Evolutionary conservation across 179 eudicot genomes (phyloP).

Genomic region (Corrigiola litoralis): DNA sequence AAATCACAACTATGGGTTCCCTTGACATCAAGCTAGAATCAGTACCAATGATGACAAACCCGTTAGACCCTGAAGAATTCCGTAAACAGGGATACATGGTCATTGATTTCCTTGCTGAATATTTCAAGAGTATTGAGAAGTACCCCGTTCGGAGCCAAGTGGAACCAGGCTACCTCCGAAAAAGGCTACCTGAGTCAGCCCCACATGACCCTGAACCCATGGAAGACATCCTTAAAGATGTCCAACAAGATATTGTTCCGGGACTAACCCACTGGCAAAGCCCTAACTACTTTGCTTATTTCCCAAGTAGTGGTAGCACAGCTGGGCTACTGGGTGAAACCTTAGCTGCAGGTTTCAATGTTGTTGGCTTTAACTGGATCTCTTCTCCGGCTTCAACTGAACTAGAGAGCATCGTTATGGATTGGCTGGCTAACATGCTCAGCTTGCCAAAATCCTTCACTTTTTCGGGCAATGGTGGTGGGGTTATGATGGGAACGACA

Average conservation of each 20-base stretch:
- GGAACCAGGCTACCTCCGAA: slow-evolving; percentile 29
- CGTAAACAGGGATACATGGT: slow-evolving; percentile 28
- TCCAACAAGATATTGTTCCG: slow-evolving; percentile 25
- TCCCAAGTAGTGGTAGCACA: slow-evolving; percentile 28
- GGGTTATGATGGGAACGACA: slow-evolving; percentile 35
- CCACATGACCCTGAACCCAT: slow-evolving; percentile 26
- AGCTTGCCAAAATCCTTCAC: slow-evolving; percentile 22
- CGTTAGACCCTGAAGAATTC: slow-evolving; percentile 34
- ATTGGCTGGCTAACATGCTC: slow-evolving; percentile 33
- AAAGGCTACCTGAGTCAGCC: slow-evolving; percentile 24
- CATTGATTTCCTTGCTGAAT: slow-evolving; percentile 30
- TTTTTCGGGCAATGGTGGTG: slow-evolving; percentile 28
- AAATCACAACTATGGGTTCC: slow-evolving; percentile 11
- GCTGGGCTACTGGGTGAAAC: slow-evolving; percentile 35
- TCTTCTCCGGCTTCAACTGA: slow-evolving; percentile 36
- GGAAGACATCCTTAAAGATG: slow-evolving; percentile 26
- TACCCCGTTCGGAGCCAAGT: slow-evolving; percentile 33
- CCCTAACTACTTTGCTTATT: slow-evolving; percentile 35
- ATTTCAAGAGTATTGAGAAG: slow-evolving; percentile 26
- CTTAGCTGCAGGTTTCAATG: slow-evolving; percentile 28
- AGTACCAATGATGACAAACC: slow-evolving; percentile 11
- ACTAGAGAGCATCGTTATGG: slow-evolving; percentile 37
- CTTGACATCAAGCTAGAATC: slow-evolving; percentile 14
- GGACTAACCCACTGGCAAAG: slow-evolving; percentile 42
- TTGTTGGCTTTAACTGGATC: slow-evolving; percentile 37